These are phyloP conservation scores for Aspergillus affinis DNA, from an alignment of 495 filamentous ascomycete species.

Conservation along the genomic window DNA sequence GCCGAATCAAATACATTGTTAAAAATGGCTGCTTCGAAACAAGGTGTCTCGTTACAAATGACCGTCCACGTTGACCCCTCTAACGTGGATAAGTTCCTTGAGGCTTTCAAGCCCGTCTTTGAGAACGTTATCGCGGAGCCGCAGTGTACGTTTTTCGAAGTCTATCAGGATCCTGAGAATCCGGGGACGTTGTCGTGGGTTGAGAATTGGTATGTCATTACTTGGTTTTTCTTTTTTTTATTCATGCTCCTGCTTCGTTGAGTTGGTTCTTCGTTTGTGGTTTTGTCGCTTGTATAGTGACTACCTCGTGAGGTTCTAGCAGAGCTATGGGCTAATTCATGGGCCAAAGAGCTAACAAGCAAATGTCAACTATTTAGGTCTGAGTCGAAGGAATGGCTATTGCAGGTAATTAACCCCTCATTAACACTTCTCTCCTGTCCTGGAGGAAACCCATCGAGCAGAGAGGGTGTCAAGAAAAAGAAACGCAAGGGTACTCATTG, in stretches of 20 bases:
- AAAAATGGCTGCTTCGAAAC: too few relatives aligned
- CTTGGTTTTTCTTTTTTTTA: background rate
- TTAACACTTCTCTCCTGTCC: too few relatives aligned
- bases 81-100: slow-evolving; percentile 42
- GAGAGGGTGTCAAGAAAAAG: too few relatives aligned
- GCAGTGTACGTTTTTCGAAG: slow-evolving; percentile 50
- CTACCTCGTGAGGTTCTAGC: too few relatives aligned
- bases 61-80: slow-evolving; percentile 42
- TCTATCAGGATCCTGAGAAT: slow-evolving; percentile 40
- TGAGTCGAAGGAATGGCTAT: slow-evolving; percentile 38
- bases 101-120: slow-evolving; percentile 38
- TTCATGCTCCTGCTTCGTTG: too few relatives aligned
- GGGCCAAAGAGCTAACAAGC: slow-evolving; percentile 2
- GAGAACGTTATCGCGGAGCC: slow-evolving; percentile 44
- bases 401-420: slow-evolving; percentile 29
- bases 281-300: too few relatives aligned
- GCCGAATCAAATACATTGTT: too few relatives aligned
- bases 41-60: slow-evolving; percentile 33
- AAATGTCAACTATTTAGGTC: slow-evolving; percentile 23
- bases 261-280: too few relatives aligned
- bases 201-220: slow-evolving; percentile 44
- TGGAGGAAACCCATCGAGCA: too few relatives aligned
- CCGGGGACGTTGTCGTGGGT: slow-evolving; percentile 46
- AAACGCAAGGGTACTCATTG: too few relatives aligned
- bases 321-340: too few relatives aligned